phyloP scores from a whole-genome alignment of 345 rosid species.

The Combretum micranthum region DNA sequence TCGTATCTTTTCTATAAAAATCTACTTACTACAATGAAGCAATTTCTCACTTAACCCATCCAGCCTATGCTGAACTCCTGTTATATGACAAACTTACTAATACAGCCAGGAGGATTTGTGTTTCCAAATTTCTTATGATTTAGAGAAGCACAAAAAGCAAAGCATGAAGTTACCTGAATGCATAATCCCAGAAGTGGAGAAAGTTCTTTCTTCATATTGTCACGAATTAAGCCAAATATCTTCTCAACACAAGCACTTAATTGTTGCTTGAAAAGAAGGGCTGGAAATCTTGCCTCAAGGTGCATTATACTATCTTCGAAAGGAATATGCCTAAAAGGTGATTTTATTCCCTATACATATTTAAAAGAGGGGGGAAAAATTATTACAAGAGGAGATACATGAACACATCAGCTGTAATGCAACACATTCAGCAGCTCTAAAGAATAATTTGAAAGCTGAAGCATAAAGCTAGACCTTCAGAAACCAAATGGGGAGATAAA shows the following conservation, averaged over 20 bases:
- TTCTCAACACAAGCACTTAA: slow-evolving; percentile 97
- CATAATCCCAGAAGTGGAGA: slow-evolving; percentile 72
- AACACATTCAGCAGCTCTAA: too few species aligned
- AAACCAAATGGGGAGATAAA: too few species aligned
- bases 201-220: slow-evolving; percentile 87
- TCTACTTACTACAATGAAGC: too few species aligned
- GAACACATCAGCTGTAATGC: too few species aligned
- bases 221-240: slow-evolving; percentile 94
- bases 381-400: background rate
- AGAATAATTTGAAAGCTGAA: too few species aligned
- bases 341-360: slow-evolving; percentile 58
- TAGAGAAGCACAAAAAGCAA: background rate
- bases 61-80: too few species aligned
- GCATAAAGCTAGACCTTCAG: too few species aligned
- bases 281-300: slow-evolving; percentile 95
- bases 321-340: slow-evolving; percentile 70
- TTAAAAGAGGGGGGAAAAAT: slow-evolving; percentile 3
- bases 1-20: too few species aligned
- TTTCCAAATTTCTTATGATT: background rate
- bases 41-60: too few species aligned
- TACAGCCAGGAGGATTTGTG: too few species aligned
- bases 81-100: too few species aligned
- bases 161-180: slow-evolving; percentile 60
- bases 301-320: slow-evolving; percentile 69
- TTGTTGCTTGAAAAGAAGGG: slow-evolving; percentile 88